Conservation (phyloP, 2,329 filamentous ascomycete genomes). For the Alternaria gaisen region DNA sequence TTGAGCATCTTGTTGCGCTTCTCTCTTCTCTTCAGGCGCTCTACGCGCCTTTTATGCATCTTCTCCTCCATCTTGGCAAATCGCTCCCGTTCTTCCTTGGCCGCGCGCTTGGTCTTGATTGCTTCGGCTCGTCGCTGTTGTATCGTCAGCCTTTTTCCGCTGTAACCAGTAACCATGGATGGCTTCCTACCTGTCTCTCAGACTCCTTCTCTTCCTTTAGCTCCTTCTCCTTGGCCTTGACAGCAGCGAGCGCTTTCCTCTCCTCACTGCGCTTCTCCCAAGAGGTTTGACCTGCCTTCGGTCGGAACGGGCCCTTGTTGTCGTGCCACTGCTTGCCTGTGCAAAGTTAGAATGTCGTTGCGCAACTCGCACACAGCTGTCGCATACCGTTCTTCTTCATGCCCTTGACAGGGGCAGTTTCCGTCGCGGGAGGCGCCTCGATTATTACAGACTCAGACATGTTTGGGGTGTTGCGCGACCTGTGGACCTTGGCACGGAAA, state of each 20-base stretch:
- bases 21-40: constrained; percentile 91
- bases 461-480: constrained; percentile 24
- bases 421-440: constrained; percentile 56
- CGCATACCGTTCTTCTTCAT: constrained; percentile 83
- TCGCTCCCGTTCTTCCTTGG: constrained; percentile 91
- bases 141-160: constrained; percentile 16
- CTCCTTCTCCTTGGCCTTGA: constrained; percentile 93
- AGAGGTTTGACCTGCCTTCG: constrained; percentile 76
- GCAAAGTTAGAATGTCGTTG: constrained; percentile 24
- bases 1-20: constrained; percentile 87
- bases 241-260: constrained; percentile 73
- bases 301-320: constrained; percentile 84
- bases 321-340: constrained; percentile 95
- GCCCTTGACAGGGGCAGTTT: constrained; percentile 56
- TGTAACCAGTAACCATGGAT: background rate
- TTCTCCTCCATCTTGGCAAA: constrained; percentile 96
- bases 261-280: constrained; percentile 79
- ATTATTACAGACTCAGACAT: constrained; percentile 42
- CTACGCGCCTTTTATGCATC: constrained; percentile 96
- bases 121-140: constrained; percentile 75
- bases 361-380: background rate
- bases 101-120: constrained; percentile 84
- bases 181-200: constrained; percentile 76
- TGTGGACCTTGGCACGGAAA: constrained; percentile 21
- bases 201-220: constrained; percentile 93